Conservation (phyloP, 495 filamentous ascomycete genomes). For the Chaetomium cochliodes region DNA sequence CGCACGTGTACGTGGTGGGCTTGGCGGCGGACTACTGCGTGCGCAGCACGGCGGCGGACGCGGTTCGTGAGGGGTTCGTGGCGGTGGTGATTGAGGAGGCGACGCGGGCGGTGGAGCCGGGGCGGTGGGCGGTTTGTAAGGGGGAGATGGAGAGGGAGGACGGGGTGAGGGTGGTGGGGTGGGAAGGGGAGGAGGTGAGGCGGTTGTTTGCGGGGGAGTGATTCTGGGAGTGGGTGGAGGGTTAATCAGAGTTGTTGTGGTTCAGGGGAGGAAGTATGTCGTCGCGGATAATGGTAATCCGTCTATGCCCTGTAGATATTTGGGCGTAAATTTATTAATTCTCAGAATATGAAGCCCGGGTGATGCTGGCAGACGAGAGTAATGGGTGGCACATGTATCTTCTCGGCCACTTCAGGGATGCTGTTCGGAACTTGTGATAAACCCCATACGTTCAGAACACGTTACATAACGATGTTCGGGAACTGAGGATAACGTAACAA, state of each 20-base stretch:
- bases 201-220: conserved; percentile 25
- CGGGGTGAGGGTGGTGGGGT: conserved; percentile 49
- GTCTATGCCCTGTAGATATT: too few relatives aligned
- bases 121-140: conserved; percentile 56
- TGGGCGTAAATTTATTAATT: too few relatives aligned
- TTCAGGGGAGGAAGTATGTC: neutral
- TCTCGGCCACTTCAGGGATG: too few relatives aligned
- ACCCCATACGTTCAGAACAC: too few relatives aligned
- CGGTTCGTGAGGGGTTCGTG: conserved; percentile 69
- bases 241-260: too few relatives aligned
- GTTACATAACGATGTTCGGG: too few relatives aligned
- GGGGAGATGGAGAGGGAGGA: conserved; percentile 52
- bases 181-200: conserved; percentile 44
- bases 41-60: conserved; percentile 73
- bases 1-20: conserved; percentile 78
- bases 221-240: neutral
- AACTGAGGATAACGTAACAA: neutral
- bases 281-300: too few relatives aligned
- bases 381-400: too few relatives aligned
- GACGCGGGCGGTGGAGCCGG: conserved; percentile 65
- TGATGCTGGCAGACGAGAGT: too few relatives aligned
- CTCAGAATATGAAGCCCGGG: too few relatives aligned
- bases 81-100: conserved; percentile 78
- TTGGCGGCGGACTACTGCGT: conserved; percentile 91
- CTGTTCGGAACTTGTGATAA: too few relatives aligned